phyloP scores from a whole-genome alignment of 257 asterid species.

The Capsicum baccatum region DNA sequence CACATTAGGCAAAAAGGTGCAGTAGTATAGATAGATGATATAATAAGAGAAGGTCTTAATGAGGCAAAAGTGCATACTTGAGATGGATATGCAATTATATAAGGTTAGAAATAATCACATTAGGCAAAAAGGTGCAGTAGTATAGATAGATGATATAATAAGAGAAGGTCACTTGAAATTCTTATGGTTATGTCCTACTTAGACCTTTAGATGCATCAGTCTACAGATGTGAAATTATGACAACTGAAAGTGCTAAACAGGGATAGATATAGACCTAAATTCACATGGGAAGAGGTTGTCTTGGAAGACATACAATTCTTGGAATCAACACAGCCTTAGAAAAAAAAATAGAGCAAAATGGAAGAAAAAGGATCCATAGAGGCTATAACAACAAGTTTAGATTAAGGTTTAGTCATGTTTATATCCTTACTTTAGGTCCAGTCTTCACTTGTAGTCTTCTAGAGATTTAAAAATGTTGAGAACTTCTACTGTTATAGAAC shows the following conservation, averaged over 20 bases:
- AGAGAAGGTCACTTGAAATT: not conserved
- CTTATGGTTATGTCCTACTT: not conserved
- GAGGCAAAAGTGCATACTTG: conserved; percentile 2
- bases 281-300: conserved; percentile 17
- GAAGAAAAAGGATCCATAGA: conserved; percentile 24
- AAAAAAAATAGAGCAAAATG: not conserved
- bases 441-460: not conserved
- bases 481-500: not conserved
- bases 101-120: conserved; percentile 16
- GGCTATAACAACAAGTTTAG: conserved; percentile 13
- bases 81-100: conserved; percentile 1
- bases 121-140: not conserved
- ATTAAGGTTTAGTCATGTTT: conserved; percentile 21
- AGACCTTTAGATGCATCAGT: conserved; percentile 8
- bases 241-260: not conserved
- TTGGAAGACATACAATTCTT: not conserved
- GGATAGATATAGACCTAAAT: not conserved
- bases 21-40: conserved; percentile 2
- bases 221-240: not conserved
- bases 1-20: not conserved
- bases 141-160: not conserved
- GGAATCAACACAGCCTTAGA: not conserved
- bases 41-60: not conserved
- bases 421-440: not conserved
- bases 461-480: not conserved